Evolutionary conservation across 75 land plant species (phyloP), one percentile per base, ranked within the genome.

Genomic region (Cupressus sempervirens): DNA sequence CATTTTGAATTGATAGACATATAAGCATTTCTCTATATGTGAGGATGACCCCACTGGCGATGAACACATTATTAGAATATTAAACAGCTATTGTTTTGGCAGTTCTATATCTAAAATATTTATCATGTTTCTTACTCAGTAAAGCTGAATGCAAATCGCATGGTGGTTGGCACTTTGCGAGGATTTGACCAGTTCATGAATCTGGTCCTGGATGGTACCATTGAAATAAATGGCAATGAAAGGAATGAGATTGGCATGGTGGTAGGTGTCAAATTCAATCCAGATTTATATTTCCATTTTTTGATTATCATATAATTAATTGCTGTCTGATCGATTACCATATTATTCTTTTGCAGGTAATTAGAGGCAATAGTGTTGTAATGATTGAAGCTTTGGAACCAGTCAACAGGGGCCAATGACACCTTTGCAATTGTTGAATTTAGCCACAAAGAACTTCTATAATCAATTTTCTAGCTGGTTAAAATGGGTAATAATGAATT

Each of bases 181-280:
- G 99, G 99, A 2, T 97, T 95, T 85, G 99, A 97, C 84, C 99
- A 97, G 90, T 97, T 97, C 83, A 97, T 97, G 99, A 97, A 97
- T 84, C 90, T 97, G 29, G 99, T 95, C 76, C 83, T 97, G 74
- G 99, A 97, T 90, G 94, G 93, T 90, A 94, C 97, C 4, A 90
- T 92, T 48, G 98, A 95, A 88, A 86, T 94, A 15, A 95, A 93
- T 88, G 99, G 99, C 48, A 93, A 94, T 85, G 99, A 97, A 82
- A 89, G 84, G 58, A 97, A 81, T 86, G 97, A 97, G 46, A 95
- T 97, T 35, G 99, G 99, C 85, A 97, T 95, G 97, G 99, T 97
- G 94, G 99, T 95, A 86, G 80, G 95, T 86, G 8, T 58, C 23
- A n/a, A n/a, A n/a, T n/a, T n/a, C n/a, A 58, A 20, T 58, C 65